Conservation (phyloP, 345 rosid species). For the Erucastrum elatum region DNA sequence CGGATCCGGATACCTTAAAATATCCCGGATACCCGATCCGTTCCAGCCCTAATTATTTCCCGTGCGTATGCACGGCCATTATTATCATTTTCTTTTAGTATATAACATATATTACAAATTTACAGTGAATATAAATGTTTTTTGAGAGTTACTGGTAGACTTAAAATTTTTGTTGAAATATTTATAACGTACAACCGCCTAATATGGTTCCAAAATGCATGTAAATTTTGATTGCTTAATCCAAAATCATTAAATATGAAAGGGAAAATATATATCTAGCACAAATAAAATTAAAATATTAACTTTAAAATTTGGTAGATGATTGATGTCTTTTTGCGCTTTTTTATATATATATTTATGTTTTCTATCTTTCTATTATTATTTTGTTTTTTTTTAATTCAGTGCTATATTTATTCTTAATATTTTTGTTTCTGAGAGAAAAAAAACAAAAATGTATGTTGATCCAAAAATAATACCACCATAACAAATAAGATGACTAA, state of each 20-base stretch:
- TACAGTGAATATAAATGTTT: too few relatives aligned
- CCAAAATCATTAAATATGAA: background rate
- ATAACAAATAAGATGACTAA: background rate
- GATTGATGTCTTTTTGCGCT: background rate
- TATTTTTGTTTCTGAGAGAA: background rate
- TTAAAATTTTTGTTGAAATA: too few relatives aligned
- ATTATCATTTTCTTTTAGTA: too few relatives aligned
- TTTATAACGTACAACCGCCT: background rate
- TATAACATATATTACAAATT: background rate
- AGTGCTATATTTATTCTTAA: background rate
- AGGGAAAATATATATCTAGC: background rate
- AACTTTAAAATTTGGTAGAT: background rate
- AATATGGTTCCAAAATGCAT: background rate
- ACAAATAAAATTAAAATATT: too few relatives aligned
- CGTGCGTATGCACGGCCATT: too few relatives aligned
- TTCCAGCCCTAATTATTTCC: too few relatives aligned
- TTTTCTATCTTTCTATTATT: background rate
- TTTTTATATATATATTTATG: background rate
- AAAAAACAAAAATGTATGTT: background rate
- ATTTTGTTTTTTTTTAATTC: background rate
- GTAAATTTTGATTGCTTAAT: background rate
- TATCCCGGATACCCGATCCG: too few relatives aligned
- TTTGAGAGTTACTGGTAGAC: background rate
- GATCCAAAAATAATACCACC: background rate
- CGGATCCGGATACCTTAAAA: too few relatives aligned